phyloP scores from a whole-genome alignment of 805 yeast genomes.

The Lipomyces sp. region DNA sequence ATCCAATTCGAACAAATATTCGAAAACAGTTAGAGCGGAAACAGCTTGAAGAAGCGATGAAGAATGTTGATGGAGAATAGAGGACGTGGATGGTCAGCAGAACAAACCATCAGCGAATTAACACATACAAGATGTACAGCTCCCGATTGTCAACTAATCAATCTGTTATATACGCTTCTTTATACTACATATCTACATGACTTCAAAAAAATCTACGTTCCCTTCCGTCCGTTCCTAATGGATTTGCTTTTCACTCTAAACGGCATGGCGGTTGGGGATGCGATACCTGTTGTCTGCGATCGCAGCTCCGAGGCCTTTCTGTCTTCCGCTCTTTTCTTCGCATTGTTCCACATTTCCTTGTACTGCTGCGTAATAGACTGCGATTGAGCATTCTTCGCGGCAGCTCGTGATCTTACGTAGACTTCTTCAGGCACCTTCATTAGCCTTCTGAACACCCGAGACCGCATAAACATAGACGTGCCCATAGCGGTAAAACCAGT shows the following conservation, averaged over 20 bases:
- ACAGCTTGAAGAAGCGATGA: constrained; percentile 13
- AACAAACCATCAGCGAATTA: no score
- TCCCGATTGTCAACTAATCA: no score
- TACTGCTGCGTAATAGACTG: constrained; percentile 21
- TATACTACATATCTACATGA: background rate
- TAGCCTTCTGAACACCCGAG: constrained; percentile 15
- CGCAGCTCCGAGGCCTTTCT: constrained; percentile 5
- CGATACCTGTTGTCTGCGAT: background rate
- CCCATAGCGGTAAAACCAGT: constrained; percentile 27
- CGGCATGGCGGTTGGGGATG: background rate
- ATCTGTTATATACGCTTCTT: background rate
- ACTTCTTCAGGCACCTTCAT: constrained; percentile 24
- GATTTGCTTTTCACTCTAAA: background rate
- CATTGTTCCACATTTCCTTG: constrained; percentile 26
- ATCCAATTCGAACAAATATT: constrained; percentile 25
- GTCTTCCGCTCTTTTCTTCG: constrained; percentile 23
- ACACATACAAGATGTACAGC: background rate
- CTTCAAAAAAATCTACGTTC: background rate
- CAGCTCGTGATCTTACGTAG: constrained; percentile 11
- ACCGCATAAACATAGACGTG: constrained; percentile 23
- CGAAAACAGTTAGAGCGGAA: constrained; percentile 17
- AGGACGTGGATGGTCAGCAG: background rate
- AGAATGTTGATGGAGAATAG: background rate
- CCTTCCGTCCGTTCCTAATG: background rate
- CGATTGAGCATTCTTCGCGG: constrained; percentile 9